Conservation (phyloP, 2,329 filamentous ascomycete species). For the Diplodia seriata region DNA sequence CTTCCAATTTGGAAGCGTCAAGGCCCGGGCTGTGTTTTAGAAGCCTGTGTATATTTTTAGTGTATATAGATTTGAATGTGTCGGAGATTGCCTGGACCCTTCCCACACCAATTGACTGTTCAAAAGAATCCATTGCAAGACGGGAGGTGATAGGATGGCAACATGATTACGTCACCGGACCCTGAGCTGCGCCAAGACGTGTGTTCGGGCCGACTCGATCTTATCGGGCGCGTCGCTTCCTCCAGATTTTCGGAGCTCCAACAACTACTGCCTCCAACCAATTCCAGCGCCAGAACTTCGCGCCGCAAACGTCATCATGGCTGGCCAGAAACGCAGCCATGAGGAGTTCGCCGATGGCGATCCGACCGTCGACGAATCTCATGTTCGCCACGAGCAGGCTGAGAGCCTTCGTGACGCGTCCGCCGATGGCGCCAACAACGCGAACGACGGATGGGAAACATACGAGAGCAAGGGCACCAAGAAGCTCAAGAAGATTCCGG, state of each 20-base stretch:
- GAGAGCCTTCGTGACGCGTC: slow-evolving; percentile 11
- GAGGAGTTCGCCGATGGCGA: slow-evolving; percentile 28
- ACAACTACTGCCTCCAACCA: neutral
- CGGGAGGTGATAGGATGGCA: no score
- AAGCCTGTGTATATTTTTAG: neutral
- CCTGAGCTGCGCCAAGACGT: slow-evolving; percentile 11
- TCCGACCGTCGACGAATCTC: neutral
- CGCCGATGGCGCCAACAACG: slow-evolving; percentile 19
- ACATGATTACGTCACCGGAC: neutral
- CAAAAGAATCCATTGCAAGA: neutral
- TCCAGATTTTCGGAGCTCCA: slow-evolving; percentile 29
- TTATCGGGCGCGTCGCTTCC: slow-evolving; percentile 12
- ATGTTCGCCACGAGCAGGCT: neutral
- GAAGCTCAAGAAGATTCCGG: slow-evolving; percentile 41
- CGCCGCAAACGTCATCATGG: slow-evolving; percentile 6
- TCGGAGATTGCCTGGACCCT: neutral
- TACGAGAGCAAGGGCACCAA: slow-evolving; percentile 36
- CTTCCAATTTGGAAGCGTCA: neutral
- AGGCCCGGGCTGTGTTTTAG: neutral
- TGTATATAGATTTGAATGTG: neutral
- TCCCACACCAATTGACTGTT: neutral
- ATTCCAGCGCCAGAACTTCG: neutral
- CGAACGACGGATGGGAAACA: slow-evolving; percentile 39
- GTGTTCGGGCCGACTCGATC: slow-evolving; percentile 16
- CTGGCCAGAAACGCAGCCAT: slow-evolving; percentile 30